Evolutionary conservation across 495 filamentous ascomycete genomes (phyloP).

Genomic region (Hypoxylon intermedium): DNA sequence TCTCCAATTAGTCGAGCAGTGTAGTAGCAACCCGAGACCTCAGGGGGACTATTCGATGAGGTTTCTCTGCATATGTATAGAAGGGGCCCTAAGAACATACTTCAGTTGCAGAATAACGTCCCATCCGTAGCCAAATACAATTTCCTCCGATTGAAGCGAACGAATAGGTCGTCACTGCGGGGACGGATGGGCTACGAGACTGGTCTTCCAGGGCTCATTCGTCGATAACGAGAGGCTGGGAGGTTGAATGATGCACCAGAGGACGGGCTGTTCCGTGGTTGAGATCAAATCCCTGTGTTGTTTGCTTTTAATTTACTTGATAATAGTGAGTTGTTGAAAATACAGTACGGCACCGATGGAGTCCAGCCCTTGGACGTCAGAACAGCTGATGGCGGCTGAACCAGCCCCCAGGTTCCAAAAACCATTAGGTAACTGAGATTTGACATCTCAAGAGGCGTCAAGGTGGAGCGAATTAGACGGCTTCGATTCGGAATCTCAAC

Average conservation of each 20-base stretch:
- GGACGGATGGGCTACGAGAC: slow-evolving; percentile 25
- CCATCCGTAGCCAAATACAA: slow-evolving; percentile 32
- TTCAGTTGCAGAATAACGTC: slow-evolving; percentile 27
- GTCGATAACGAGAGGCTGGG: slow-evolving; percentile 14
- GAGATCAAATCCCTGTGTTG: no score
- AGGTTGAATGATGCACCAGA: slow-evolving; percentile 14
- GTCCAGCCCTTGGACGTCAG: slow-evolving; percentile 28
- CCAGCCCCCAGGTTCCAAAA: background rate
- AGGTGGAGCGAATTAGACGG: slow-evolving; percentile 5
- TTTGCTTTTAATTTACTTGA: background rate
- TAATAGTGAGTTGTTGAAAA: background rate
- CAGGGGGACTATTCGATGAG: slow-evolving; percentile 31
- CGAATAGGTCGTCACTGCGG: slow-evolving; percentile 38
- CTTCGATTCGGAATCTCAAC: slow-evolving; percentile 18
- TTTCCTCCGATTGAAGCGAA: slow-evolving; percentile 33
- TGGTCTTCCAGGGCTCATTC: slow-evolving; percentile 9
- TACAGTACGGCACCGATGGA: slow-evolving; percentile 5
- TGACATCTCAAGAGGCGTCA: slow-evolving; percentile 20
- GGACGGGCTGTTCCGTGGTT: slow-evolving; percentile 8
- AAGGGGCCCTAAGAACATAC: slow-evolving; percentile 16
- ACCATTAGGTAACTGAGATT: slow-evolving; percentile 9
- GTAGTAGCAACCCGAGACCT: slow-evolving; percentile 24
- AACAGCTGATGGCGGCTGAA: slow-evolving; percentile 19
- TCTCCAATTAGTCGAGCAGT: slow-evolving; percentile 35
- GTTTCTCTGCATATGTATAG: slow-evolving; percentile 32